A percentile compares a stretch with the other conserved stretches of the same genome.
phyloP scores from a whole-genome alignment of 1,284 basidiomycete species.

The Cutaneotrichosporon sp. region DNA sequence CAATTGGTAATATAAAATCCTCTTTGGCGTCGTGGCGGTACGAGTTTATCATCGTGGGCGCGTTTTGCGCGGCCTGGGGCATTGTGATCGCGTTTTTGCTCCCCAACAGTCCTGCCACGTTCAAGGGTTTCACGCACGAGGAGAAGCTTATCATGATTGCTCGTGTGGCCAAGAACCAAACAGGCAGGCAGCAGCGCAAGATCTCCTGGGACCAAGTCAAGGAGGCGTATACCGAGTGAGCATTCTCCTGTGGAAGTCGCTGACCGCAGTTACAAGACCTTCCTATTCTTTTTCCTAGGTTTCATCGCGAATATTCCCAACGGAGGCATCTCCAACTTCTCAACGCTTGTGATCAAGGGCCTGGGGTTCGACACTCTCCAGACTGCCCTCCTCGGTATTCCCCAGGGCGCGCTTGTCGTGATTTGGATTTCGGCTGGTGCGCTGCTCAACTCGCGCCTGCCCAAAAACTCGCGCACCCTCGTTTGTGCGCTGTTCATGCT shows the following conservation, averaged over 20 bases:
- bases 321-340: constrained; percentile 42
- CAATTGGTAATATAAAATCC: constrained; percentile 45
- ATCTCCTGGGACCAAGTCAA: constrained; percentile 49
- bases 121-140: constrained; percentile 43
- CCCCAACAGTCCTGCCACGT: constrained; percentile 44
- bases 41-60: constrained; percentile 48
- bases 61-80: constrained; percentile 41
- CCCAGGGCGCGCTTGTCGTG: constrained; percentile 44
- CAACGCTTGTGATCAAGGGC: constrained; percentile 46
- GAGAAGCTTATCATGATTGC: constrained; percentile 50
- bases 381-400: constrained; percentile 46
- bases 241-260: constrained; percentile 19
- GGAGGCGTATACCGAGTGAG: constrained; percentile 45
- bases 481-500: constrained; percentile 46
- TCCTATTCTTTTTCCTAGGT: constrained; percentile 41
- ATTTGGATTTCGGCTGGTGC: constrained; percentile 43
- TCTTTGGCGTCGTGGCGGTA: constrained; percentile 46
- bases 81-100: constrained; percentile 37
- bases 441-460: constrained; percentile 39
- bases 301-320: constrained; percentile 48
- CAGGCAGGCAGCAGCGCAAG: constrained; percentile 47
- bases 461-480: constrained; percentile 40
- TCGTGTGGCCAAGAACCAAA: constrained; percentile 46
- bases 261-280: constrained; percentile 28
- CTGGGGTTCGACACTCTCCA: constrained; percentile 42